Evolutionary conservation across 805 yeast genomes (phyloP).

Genomic region (Metschnikowia kunwiensis): DNA sequence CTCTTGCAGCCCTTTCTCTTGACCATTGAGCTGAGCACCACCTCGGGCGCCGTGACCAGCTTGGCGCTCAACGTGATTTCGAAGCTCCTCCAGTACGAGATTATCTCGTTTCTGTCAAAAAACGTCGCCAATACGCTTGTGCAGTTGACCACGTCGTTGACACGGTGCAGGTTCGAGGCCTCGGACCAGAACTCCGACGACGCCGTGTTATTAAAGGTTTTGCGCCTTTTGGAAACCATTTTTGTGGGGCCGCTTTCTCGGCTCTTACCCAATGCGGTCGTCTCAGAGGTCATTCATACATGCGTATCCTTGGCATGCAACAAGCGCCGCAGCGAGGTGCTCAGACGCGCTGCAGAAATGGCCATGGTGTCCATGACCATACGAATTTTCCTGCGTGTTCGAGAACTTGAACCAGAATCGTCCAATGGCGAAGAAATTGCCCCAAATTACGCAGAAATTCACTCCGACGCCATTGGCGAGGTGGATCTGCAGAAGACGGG

Average conservation of each 20-base stretch:
- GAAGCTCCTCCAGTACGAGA: conserved; percentile 66
- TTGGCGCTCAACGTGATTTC: conserved; percentile 73
- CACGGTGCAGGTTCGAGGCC: conserved; percentile 95
- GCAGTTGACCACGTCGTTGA: conserved; percentile 69
- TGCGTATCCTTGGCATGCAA: conserved; percentile 90
- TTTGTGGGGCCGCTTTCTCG: conserved; percentile 63
- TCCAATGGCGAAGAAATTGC: conserved; percentile 41
- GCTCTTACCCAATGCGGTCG: conserved; percentile 72
- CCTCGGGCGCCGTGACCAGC: conserved; percentile 83
- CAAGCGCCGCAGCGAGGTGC: conserved; percentile 83
- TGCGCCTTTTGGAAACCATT: conserved; percentile 65
- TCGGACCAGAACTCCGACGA: conserved; percentile 91
- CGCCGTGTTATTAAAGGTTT: conserved; percentile 79
- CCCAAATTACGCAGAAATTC: conserved; percentile 47
- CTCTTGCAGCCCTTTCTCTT: conserved; percentile 83
- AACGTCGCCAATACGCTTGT: conserved; percentile 57
- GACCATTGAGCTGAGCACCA: conserved; percentile 76
- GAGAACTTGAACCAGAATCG: conserved; percentile 47
- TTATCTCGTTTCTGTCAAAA: conserved; percentile 54
- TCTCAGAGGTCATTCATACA: conserved; percentile 87
- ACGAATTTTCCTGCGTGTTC: conserved; percentile 60
- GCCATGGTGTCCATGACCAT: conserved; percentile 69
- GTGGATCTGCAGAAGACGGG: conserved; percentile 16
- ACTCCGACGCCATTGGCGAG: conserved; percentile 60
- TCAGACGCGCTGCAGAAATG: conserved; percentile 85